Percentiles rank a stretch among this genome's conserved stretches.
Evolutionary conservation across 768 basidiomycete species (phyloP).

Genomic region (Leccinum obscurum): DNA sequence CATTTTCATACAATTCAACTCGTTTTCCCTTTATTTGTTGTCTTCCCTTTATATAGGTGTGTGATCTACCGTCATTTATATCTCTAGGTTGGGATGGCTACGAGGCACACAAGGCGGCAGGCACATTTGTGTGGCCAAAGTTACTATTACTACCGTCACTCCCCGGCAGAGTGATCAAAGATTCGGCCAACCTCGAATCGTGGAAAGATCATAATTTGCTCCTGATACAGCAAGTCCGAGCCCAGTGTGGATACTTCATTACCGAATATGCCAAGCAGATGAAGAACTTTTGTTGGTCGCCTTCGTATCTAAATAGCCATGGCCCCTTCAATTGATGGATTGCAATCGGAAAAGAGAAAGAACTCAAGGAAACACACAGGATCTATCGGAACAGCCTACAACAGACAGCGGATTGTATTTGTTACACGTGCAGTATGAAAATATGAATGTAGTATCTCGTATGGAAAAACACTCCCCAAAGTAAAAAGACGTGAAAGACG

Average conservation of each 20-base stretch:
- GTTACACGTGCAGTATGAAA: constrained; percentile 8
- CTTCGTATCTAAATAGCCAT: not conserved
- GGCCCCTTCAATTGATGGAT: not conserved
- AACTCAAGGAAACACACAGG: not conserved
- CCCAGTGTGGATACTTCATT: no score
- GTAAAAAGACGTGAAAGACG: not conserved
- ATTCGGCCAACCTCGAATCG: no score
- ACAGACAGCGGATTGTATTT: constrained; percentile 1
- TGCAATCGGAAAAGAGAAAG: not conserved
- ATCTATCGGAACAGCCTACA: constrained; percentile 19
- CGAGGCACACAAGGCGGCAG: no score
- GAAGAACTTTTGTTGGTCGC: no score
- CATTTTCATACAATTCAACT: constrained; percentile 12
- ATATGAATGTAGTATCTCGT: not conserved
- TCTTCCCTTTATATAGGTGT: not conserved
- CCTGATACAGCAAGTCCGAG: no score
- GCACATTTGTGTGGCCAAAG: no score
- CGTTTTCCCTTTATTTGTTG: not conserved
- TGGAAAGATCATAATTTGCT: no score
- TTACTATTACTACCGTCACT: no score
- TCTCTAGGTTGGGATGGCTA: not conserved
- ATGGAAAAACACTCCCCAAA: constrained; percentile 1
- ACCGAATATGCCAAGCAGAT: no score
- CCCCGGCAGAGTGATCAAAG: no score
- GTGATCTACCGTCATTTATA: not conserved